Conservation (phyloP, 208 protist genomes). For the Acanthamoeba polyphaga region DNA sequence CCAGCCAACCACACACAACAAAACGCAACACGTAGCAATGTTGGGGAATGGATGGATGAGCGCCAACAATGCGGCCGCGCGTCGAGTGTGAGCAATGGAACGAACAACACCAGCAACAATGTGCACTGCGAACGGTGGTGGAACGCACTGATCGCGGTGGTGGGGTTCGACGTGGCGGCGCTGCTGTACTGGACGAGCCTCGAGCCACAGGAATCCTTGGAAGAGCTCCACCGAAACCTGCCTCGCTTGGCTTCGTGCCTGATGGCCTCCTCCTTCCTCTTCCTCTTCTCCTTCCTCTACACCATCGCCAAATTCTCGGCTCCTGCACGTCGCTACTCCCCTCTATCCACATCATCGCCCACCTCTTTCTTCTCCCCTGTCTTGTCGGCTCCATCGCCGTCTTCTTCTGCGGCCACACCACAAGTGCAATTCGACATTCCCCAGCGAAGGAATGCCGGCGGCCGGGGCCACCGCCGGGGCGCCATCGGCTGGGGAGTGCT, state of each 20-base stretch:
- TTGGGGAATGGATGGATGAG: background rate
- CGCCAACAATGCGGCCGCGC: background rate
- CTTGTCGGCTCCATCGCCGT: too few species aligned
- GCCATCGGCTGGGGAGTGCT: background rate
- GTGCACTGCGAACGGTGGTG: background rate
- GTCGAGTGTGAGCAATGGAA: background rate
- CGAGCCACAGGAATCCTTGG: slow-evolving; percentile 15
- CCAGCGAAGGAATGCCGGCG: background rate
- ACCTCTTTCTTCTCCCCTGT: too few species aligned
- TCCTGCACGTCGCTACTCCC: slow-evolving; percentile 36
- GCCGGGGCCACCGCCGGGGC: background rate
- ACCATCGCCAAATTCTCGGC: background rate
- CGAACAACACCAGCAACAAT: background rate
- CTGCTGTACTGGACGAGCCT: slow-evolving; percentile 52
- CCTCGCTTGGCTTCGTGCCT: slow-evolving; percentile 39
- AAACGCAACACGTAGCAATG: background rate
- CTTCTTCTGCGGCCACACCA: background rate
- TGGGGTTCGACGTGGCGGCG: slow-evolving; percentile 11
- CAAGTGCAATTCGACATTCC: background rate
- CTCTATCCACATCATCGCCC: background rate
- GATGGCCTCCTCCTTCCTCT: slow-evolving; percentile 7
- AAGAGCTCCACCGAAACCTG: slow-evolving; percentile 55
- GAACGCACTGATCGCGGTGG: background rate
- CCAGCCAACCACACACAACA: too few species aligned
- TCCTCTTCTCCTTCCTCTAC: slow-evolving; percentile 46